phyloP scores from a whole-genome alignment of 129 eudicot genomes.

The Helianthus tuberosus region DNA sequence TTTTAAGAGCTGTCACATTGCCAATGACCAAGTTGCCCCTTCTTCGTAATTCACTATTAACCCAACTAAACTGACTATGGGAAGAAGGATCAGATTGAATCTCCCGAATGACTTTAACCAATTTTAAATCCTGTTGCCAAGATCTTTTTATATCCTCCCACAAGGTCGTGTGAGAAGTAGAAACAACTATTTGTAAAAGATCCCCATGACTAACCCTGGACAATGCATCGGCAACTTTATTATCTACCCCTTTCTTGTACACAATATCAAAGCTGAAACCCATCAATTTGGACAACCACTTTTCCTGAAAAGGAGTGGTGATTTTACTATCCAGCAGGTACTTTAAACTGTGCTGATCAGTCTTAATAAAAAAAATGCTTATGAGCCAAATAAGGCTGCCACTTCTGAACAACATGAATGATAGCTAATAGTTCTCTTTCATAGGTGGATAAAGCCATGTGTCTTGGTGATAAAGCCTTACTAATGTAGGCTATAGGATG shows the following conservation, averaged over 20 bases:
- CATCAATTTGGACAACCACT: neutral
- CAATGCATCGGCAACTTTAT: neutral
- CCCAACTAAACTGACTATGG: neutral
- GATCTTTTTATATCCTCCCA: neutral
- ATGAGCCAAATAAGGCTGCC: neutral
- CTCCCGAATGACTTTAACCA: neutral
- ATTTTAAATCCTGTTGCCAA: neutral
- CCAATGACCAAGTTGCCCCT: neutral
- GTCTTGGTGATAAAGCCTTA: too few species aligned
- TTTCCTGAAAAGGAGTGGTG: neutral
- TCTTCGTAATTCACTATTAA: neutral
- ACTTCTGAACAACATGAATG: neutral
- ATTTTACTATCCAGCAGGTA: neutral
- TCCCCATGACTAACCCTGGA: neutral
- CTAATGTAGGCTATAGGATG: too few species aligned
- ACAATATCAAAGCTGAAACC: neutral
- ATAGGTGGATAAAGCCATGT: too few species aligned
- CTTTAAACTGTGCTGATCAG: constrained; percentile 3
- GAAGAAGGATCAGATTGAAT: neutral
- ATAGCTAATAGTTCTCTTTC: too few species aligned
- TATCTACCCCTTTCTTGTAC: neutral
- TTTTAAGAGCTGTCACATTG: too few species aligned
- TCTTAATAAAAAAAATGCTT: neutral
- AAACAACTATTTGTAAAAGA: neutral
- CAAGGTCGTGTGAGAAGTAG: neutral